phyloP scores from a whole-genome alignment of 2,329 filamentous ascomycete species.

The Fusarium sp. region DNA sequence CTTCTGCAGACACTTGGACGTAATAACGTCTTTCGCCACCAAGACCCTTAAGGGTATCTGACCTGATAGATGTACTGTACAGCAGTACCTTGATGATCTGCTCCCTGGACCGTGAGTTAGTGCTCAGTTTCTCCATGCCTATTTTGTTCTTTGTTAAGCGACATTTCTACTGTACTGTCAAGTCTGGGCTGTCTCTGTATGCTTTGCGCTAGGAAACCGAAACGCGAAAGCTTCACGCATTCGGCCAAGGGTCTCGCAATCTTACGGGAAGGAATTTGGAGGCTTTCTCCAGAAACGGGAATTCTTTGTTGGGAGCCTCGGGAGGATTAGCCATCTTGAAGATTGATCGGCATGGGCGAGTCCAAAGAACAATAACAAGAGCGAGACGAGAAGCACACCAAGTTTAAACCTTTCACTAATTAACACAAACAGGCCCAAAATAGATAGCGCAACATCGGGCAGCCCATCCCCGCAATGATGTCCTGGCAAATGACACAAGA shows the following conservation, averaged over 20 bases:
- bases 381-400: constrained; percentile 11
- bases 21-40: constrained; percentile 23
- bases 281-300: constrained; percentile 19
- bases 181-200: constrained; percentile 1
- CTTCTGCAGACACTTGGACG: constrained; percentile 18
- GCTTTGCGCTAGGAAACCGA: constrained; percentile 29
- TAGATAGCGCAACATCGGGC: constrained; percentile 31
- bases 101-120: neutral
- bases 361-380: constrained; percentile 1
- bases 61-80: neutral
- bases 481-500: constrained; percentile 41
- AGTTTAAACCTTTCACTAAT: constrained; percentile 34
- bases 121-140: constrained; percentile 10
- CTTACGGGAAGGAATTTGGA: constrained; percentile 9
- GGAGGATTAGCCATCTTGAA: constrained; percentile 14
- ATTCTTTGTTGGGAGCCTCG: neutral
- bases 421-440: constrained; percentile 30
- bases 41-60: constrained; percentile 23
- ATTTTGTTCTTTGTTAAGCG: constrained; percentile 9
- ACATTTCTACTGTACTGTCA: neutral
- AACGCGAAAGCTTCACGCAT: constrained; percentile 17
- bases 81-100: constrained; percentile 13
- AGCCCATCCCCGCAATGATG: constrained; percentile 38
- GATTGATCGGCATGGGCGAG: constrained; percentile 38
- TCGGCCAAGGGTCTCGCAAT: constrained; percentile 11